Percentiles rank a stretch among this genome's conserved stretches.
These are phyloP conservation scores for Coriaria nepalensis DNA, from an alignment of 306 rosid species.

Conservation along the genomic window DNA sequence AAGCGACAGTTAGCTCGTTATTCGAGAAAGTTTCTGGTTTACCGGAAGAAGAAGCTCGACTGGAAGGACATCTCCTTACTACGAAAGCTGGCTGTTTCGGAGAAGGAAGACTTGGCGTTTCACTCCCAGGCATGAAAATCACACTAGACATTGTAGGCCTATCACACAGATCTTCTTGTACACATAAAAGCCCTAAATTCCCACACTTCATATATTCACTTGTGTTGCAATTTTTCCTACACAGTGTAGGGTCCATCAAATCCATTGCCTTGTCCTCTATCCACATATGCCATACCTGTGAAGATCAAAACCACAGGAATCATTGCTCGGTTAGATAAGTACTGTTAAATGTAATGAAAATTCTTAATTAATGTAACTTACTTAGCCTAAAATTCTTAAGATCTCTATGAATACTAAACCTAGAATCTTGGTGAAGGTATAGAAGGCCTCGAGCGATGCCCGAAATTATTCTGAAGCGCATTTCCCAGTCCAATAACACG, in stretches of 20 bases:
- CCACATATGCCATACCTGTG: constrained; percentile 65
- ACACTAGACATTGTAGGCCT: constrained; percentile 59
- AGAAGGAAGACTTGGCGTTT: constrained; percentile 38
- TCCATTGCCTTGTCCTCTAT: constrained; percentile 42
- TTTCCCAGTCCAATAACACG: constrained; percentile 36
- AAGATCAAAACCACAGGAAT: not conserved
- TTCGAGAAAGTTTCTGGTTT: constrained; percentile 53
- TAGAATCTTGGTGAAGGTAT: constrained; percentile 70
- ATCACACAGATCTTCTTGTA: constrained; percentile 60
- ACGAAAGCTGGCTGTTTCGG: constrained; percentile 64
- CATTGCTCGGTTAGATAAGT: too few species aligned
- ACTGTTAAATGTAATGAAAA: too few species aligned
- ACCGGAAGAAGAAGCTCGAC: constrained; percentile 53
- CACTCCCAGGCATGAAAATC: constrained; percentile 55
- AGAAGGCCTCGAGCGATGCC: constrained; percentile 77
- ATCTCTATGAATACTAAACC: constrained; percentile 63
- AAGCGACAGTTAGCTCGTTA: constrained; percentile 57
- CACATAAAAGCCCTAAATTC: constrained; percentile 48
- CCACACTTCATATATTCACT: constrained; percentile 46
- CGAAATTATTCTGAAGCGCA: constrained; percentile 52
- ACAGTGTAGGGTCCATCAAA: constrained; percentile 37
- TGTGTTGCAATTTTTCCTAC: constrained; percentile 26
- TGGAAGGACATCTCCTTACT: constrained; percentile 52
- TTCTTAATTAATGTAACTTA: constrained; percentile 11
- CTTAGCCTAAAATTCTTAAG: constrained; percentile 61